Base-by-base conservation (phyloP, 2,329 filamentous ascomycete genomes). In the Lasiodiplodia hormozganensis region DNA sequence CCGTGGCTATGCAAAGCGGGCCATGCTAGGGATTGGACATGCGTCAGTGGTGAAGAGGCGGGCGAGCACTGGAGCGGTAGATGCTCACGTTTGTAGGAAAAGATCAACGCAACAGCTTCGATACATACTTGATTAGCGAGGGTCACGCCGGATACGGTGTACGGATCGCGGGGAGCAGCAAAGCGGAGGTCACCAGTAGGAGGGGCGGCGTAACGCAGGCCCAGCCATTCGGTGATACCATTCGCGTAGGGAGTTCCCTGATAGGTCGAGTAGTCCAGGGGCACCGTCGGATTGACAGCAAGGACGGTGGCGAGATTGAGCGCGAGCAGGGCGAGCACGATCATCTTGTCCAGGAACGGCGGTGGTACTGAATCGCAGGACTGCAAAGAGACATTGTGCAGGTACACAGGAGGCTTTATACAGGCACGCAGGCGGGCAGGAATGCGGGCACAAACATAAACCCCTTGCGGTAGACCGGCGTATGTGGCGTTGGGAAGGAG, bases 201-300 rank as follows among this genome's bases (percentile, higher is more conserved):
- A 16, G 91, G 83, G 5, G 90, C 88, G 1, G 90, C 92, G 79
- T 88, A 95, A 62, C 90, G 86, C 57, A 94, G 86, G 1, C 91
- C 92, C 11, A 93, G 84, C 90, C 90, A 94, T 77, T 90, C 85
- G 0, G 86, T 88, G 43, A 92, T 81, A 0, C 88, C 89, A 70
- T 86, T 86, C 0, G 79, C 71, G 1, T 85, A 80, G 1, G 81
- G 74, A 1, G 80, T 76, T n/a, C 92, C 92, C 67, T 83, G 76
- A 74, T 93, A 92, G 21, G 82, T 85, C 18, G 88, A 85, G 75
- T 93, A 93, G 4, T 83, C 84, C 18, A 94, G 81, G 70, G 91
- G 81, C 4, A 93, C 88, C 2, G 77, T 68, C 6, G 76, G 74
- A 52, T 77, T 71, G 21, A 82, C 78, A 4, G 80, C 65, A 28